Evolutionary conservation across 2,329 filamentous ascomycete genomes (phyloP), one percentile per base, ranked within the genome.

Genomic region (Claviceps pazoutovae): DNA sequence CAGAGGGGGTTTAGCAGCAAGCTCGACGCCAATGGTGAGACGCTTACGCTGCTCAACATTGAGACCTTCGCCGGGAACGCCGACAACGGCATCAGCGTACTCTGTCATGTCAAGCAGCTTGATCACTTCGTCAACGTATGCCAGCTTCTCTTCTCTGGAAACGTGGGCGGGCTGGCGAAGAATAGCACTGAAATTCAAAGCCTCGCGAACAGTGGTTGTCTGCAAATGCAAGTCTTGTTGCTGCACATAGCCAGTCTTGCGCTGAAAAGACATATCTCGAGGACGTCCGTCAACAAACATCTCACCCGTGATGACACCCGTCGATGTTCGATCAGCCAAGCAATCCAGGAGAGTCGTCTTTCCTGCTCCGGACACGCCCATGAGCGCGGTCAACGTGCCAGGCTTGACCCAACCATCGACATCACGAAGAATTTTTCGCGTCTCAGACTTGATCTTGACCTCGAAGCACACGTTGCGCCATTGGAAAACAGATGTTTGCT

Each of bases 331-430:
- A 54, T 86, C 86, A 46, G 90, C 90, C 57, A 96, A 74, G 38
- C 87, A 86, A 67, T 95, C 87, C 36, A 96, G 71, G 30, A 96
- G 77, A 1, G 90, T 95, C 0, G 90, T 96, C 68, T 96, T 96
- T 53, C 90, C 90, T n/a, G 90, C 90, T 58, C 90, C 89, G 36
- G 85, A 89, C 7, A 90, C 87, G 70, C 88, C 86, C 89, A 95
- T 95, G 3, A 95, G 74, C 41, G 88, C 89, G 13, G 89, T 95
- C 51, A 95, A 67, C 16, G 88, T 95, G 54, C 90, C 90, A 3
- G 90, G 90, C 68, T 94, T 93, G 54, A 96, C 88, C 86, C 88
- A 96, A 38, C 90, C 90, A 62, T 94, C 86, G 13, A 95, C 86
- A 56, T 93, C 74, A 60, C 95, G 83, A 54, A 96, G 72, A 60